phyloP scores from a whole-genome alignment of 495 filamentous ascomycete genomes.

The Penicillium canariense region DNA sequence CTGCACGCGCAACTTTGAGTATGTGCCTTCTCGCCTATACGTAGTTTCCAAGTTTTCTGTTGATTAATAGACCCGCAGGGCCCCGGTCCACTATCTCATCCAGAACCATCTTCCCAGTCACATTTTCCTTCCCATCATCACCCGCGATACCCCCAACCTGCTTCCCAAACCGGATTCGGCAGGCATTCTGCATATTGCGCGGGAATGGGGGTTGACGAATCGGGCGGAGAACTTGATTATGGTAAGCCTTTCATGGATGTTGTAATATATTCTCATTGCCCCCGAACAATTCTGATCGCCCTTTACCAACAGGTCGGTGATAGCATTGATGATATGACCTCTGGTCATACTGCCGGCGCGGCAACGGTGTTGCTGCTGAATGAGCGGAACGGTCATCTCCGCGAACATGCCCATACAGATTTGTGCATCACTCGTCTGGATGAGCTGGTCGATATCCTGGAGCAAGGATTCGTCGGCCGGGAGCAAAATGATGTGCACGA shows the following conservation, averaged over 20 bases:
- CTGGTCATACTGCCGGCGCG: slow-evolving; percentile 78
- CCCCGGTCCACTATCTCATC: slow-evolving; percentile 68
- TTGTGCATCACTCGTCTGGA: slow-evolving; percentile 62
- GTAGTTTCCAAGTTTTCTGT: neutral
- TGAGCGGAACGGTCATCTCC: slow-evolving; percentile 71
- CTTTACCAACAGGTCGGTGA: slow-evolving; percentile 67
- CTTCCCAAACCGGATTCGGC: slow-evolving; percentile 87
- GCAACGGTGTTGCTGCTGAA: slow-evolving; percentile 87
- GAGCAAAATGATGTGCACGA: slow-evolving; percentile 18
- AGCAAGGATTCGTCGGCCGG: slow-evolving; percentile 57
- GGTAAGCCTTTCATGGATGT: slow-evolving; percentile 32
- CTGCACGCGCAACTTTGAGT: slow-evolving; percentile 94
- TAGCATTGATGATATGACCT: slow-evolving; percentile 90
- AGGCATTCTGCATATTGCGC: slow-evolving; percentile 80
- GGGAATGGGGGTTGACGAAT: slow-evolving; percentile 63
- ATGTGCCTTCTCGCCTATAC: slow-evolving; percentile 16
- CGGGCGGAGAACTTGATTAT: slow-evolving; percentile 52
- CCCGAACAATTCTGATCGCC: neutral
- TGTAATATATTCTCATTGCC: neutral
- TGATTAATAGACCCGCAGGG: slow-evolving; percentile 33
- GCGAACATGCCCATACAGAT: slow-evolving; percentile 76
- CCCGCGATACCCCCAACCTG: slow-evolving; percentile 66
- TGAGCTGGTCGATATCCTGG: slow-evolving; percentile 68
- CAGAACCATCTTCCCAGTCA: slow-evolving; percentile 64
- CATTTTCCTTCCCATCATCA: slow-evolving; percentile 79